Percentiles rank a stretch among this genome's conserved stretches.
Evolutionary conservation across 1,284 basidiomycete genomes (phyloP).

Genomic region (Lentinula novae-zelandiae): DNA sequence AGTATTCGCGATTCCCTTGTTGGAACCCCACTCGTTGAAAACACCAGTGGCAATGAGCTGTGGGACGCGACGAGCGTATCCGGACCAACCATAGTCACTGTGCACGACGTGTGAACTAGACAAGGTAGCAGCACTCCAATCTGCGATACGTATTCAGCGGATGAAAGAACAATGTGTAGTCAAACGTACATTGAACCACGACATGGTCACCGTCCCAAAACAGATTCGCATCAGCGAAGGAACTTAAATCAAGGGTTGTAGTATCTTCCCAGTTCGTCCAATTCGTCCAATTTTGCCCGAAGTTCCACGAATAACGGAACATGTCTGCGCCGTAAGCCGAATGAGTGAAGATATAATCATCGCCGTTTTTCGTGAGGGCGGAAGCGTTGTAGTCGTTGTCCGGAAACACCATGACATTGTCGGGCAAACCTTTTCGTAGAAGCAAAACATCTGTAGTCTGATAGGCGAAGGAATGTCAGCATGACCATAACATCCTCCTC

Average conservation of each 20-base stretch:
- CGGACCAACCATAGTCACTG: constrained; percentile 64
- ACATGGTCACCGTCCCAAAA: constrained; percentile 87
- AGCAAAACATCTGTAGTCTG: constrained; percentile 72
- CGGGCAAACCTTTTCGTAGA: constrained; percentile 68
- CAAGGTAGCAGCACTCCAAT: constrained; percentile 69
- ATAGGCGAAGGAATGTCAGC: constrained; percentile 17
- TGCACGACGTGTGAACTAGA: constrained; percentile 71
- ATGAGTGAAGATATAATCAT: constrained; percentile 74
- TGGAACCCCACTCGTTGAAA: constrained; percentile 90
- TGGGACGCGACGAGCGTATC: constrained; percentile 69
- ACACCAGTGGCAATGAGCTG: constrained; percentile 83
- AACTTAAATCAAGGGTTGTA: constrained; percentile 56
- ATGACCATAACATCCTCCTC: neutral
- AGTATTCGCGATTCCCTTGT: constrained; percentile 68
- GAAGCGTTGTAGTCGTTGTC: constrained; percentile 68
- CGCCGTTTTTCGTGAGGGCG: constrained; percentile 54
- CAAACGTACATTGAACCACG: constrained; percentile 75
- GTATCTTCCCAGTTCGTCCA: constrained; percentile 77
- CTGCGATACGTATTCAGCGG: constrained; percentile 30
- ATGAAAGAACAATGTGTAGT: neutral
- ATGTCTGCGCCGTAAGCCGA: constrained; percentile 82
- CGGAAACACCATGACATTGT: constrained; percentile 84
- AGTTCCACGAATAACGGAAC: constrained; percentile 84
- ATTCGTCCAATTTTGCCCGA: constrained; percentile 78
- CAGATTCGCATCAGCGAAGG: constrained; percentile 50